These are phyloP conservation scores for Xanthoconium separans DNA, from an alignment of 1,284 basidiomycete genomes.

Conservation along the genomic window DNA sequence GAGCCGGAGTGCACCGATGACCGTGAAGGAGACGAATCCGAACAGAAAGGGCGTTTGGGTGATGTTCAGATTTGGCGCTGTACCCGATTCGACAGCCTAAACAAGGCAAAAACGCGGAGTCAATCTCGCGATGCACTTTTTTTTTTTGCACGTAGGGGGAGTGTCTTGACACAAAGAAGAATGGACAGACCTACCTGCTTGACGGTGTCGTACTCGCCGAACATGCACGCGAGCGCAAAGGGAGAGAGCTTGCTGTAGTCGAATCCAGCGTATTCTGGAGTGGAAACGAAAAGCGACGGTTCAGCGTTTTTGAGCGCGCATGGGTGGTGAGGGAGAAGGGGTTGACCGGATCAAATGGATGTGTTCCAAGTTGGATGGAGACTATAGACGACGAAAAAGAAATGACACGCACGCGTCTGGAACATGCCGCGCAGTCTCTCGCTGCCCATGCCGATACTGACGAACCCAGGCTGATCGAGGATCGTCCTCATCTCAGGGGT, in stretches of 20 bases:
- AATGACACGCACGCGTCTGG: constrained; percentile 31
- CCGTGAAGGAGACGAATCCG: constrained; percentile 45
- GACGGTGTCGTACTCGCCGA: constrained; percentile 34
- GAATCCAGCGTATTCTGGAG: constrained; percentile 21
- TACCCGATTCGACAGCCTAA: constrained; percentile 40
- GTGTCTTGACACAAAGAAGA: background rate
- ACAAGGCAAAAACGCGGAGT: background rate
- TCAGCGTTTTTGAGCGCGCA: background rate
- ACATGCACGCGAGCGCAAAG: constrained; percentile 40
- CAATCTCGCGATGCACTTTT: background rate
- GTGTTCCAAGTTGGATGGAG: background rate
- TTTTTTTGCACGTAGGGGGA: background rate
- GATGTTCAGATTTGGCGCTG: constrained; percentile 41
- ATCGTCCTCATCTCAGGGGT: constrained; percentile 40
- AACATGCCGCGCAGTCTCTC: constrained; percentile 41
- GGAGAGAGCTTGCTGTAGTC: constrained; percentile 34
- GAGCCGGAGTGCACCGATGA: constrained; percentile 44
- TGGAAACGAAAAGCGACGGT: background rate
- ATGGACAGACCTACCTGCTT: constrained; percentile 34
- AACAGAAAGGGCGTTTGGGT: constrained; percentile 48
- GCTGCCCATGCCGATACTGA: constrained; percentile 33
- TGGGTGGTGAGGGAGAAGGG: background rate
- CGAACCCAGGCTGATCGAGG: constrained; percentile 37
- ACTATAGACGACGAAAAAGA: background rate
- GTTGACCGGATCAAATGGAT: background rate